Base-by-base conservation (phyloP, 2,329 filamentous ascomycete species). In the Tothia fuscella region DNA sequence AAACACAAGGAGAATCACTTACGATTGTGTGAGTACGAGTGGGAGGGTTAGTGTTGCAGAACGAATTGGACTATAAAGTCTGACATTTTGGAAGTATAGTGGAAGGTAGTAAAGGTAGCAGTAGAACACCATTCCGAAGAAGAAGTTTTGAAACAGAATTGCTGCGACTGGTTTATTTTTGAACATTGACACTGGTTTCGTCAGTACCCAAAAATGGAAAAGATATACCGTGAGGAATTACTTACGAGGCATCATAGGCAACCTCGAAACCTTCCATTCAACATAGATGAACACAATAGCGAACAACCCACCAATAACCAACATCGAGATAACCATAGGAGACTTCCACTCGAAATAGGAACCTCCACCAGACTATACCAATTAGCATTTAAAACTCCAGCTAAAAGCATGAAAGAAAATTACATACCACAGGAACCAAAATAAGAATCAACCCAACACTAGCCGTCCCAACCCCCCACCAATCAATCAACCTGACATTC, bases 381-480 rank as follows among this genome's bases (percentile, higher is more conserved):
- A n/a, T 9, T 17, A 16, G 16, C 13, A 35, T 21, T 14, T 35
- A 35, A 17, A 21, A 35, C 22, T 62, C 51, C 72, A 71, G 76
- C 4, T 62, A 53, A 46, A 75, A 77, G 45, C 74, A 74, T 0
- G 67, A 65, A 2, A 70, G 73, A 44, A 71, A 74, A 12, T 74
- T 74, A 3, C 74, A 78, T 10, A 81, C n/a, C n/a, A n/a, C 68
- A 0, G 77, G 77, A 35, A 82, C 76, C 16, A 81, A 61, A 2
- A 81, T 49, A 10, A 80, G 63, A 7, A 80, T 68, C 21, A 78
- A 68, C 0, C 68, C 74, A 5, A 68, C 57, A 0, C 72, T 72
- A 3, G 68, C 71, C 3, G 67, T 63, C 9, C 77, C 43, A 1
- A 76, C 61, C 2, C 77, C 78, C 19, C 60, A 67, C 47, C 70